phyloP scores from a whole-genome alignment of 2,329 filamentous ascomycete genomes.

The Huntiella bhutanensis region DNA sequence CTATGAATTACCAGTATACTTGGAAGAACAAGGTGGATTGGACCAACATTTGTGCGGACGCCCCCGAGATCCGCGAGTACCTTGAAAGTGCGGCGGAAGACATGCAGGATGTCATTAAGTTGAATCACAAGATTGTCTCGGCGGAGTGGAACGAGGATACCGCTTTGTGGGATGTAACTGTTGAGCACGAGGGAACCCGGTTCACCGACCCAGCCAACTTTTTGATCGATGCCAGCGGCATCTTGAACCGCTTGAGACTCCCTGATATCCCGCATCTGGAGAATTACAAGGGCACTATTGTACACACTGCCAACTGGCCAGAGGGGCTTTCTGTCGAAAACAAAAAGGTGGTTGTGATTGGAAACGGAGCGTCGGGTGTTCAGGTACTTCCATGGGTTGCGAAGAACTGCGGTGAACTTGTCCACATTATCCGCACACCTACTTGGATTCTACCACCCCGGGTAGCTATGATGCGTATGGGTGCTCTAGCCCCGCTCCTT shows the following conservation, averaged over 20 bases:
- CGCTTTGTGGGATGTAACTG: slow-evolving; percentile 24
- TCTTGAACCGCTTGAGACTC: slow-evolving; percentile 37
- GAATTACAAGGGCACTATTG: slow-evolving; percentile 26
- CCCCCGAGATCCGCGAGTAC: slow-evolving; percentile 36
- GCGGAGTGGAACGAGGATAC: slow-evolving; percentile 27
- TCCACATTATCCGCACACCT: slow-evolving; percentile 24
- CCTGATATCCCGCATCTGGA: slow-evolving; percentile 28
- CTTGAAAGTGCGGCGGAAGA: slow-evolving; percentile 28
- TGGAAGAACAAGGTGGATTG: slow-evolving; percentile 41
- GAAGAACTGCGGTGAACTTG: slow-evolving; percentile 22
- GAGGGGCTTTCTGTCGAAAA: slow-evolving; percentile 27
- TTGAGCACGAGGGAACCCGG: slow-evolving; percentile 21
- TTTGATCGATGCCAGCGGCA: slow-evolving; percentile 29
- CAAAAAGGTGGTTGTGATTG: slow-evolving; percentile 36
- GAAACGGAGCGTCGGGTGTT: slow-evolving; percentile 35
- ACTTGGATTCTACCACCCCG: slow-evolving; percentile 24
- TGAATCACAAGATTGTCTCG: slow-evolving; percentile 22
- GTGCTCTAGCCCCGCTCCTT: slow-evolving; percentile 18
- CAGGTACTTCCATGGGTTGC: slow-evolving; percentile 34
- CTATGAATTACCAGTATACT: slow-evolving; percentile 43
- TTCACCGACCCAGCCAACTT: slow-evolving; percentile 29
- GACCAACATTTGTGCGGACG: slow-evolving; percentile 36
- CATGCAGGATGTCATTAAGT: slow-evolving; percentile 26
- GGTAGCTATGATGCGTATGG: slow-evolving; percentile 17
- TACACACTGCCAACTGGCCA: slow-evolving; percentile 37